Base-by-base conservation (phyloP, 805 yeast genomes). In the Saccharomycopsis babjevae region DNA sequence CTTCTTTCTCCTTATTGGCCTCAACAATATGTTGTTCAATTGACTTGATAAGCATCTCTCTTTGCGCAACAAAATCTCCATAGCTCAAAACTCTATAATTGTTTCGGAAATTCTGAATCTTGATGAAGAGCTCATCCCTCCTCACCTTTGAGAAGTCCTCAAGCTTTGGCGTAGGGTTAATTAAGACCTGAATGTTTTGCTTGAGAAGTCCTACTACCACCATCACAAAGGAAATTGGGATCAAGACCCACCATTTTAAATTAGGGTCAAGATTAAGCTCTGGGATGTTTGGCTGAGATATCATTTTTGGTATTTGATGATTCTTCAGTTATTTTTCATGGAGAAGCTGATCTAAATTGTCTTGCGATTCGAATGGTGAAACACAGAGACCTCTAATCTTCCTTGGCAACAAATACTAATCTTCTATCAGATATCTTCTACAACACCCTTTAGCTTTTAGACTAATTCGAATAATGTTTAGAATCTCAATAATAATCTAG, bases 171-270 rank as follows among this genome's bases (percentile, higher is more conserved):
- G 76, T 71, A 57, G 89, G 82, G 55, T 81, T 79, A 7, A 90
- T 74, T 30, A 91, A 73, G 16, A 76, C 71, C 50, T 90, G 83
- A 10, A 86, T 77, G 67, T 85, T 83, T 59, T 88, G 85, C 60
- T 97, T 79, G 32, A 90, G 72, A 20, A 93, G 72, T 7, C 97
- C 97, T 4, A 90, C 90, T 61, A 92, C 73, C 11, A 94, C 85
- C 96, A 94, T 91, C 22, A 91, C 96, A 22, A 87, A 70, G 5
- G 96, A 83, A 54, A 94, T 92, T 28, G 99, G 99, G 40, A 90
- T 71, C 18, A 94, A 76, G 36, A 91, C 98, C 97, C 98, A 93
- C 67, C 84, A 81, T 70, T 88, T 86, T 64, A 94, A 77, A 59
- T 82, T 80, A 4, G 97, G 96, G 69, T 93, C 98, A 55, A 93